Evolutionary conservation across 345 rosid genomes (phyloP), one percentile per base, ranked within the genome.

Genomic region (Barbarea vulgaris): DNA sequence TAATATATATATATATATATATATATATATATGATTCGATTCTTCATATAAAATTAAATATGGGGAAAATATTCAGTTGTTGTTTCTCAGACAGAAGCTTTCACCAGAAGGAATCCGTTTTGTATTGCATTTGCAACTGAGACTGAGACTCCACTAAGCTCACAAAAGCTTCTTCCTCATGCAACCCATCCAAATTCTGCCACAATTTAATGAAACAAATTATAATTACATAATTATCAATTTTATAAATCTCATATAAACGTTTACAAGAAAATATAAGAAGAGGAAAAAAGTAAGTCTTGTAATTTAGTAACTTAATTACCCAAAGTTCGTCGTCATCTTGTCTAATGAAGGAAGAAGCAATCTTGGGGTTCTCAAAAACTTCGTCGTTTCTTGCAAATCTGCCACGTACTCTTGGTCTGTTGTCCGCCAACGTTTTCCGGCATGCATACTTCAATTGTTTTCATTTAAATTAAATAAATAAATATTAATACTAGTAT

Each of bases 401-500:
- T 77, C 99, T 92, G 89, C 99, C 99, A 81, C 97, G 99, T 81
- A 92, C 85, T 50, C 99, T 90, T 1, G 97, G 99, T 42, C 99
- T 81, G 81, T 81, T 95, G 97, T 95, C 96, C 41, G 99, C 99
- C 77, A 95, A 87, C 64, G 96, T 89, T 88, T 95, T 92, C 36
- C 99, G 89, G 77, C 97, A 95, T 74, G 97, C 97, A 81, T 95
- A 95, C 99, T 93, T 76, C 36, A 59, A 13, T 22, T 47, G 39
- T 9, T 24, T 39, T 41, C 65, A 56, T 68, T 53, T 51, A 36
- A 70, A 73, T 65, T 3, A 27, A 41, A 44, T 58, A 46, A 65
- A 12, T 21, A 58, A 18, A 25, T n/a, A n/a, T n/a, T n/a, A n/a
- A n/a, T n/a, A n/a, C n/a, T n/a, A n/a, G n/a, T n/a, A n/a, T 41